Conservation (phyloP, 306 rosid species). For the Abrus precatorius region DNA sequence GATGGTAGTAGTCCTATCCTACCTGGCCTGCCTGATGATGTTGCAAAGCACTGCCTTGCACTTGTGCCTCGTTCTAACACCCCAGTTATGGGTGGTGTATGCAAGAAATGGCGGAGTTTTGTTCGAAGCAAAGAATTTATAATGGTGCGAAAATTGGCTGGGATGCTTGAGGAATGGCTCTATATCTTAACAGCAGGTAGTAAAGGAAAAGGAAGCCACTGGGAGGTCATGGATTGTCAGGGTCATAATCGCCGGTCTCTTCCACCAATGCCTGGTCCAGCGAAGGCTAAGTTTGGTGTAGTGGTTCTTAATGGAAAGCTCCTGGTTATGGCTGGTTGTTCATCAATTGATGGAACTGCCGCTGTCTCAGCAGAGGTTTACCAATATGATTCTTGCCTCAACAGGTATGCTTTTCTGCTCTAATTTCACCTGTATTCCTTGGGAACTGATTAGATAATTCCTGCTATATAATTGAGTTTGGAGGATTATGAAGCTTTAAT, state of each 20-base stretch:
- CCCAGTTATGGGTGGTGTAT: conserved; percentile 77
- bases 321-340: conserved; percentile 87
- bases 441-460: conserved; percentile 1
- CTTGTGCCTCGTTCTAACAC: conserved; percentile 83
- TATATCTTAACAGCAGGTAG: conserved; percentile 73
- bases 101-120: conserved; percentile 89
- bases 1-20: conserved; percentile 63
- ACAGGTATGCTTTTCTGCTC: conserved; percentile 58
- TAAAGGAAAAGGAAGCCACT: conserved; percentile 74
- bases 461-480: neutral
- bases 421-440: conserved; percentile 4
- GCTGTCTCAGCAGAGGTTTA: conserved; percentile 77
- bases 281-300: conserved; percentile 72
- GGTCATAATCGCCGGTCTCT: conserved; percentile 67
- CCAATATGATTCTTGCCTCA: conserved; percentile 86
- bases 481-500: conserved; percentile 5
- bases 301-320: conserved; percentile 90
- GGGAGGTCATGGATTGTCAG: conserved; percentile 91
- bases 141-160: conserved; percentile 78
- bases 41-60: conserved; percentile 89
- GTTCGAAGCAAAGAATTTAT: conserved; percentile 84
- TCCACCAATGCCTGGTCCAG: conserved; percentile 88
- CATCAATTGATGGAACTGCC: conserved; percentile 55
- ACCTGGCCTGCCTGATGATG: conserved; percentile 91
- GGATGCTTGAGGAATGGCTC: conserved; percentile 90